Base-by-base conservation (phyloP, 140 eudicot species). In the Flaveria floridana region DNA sequence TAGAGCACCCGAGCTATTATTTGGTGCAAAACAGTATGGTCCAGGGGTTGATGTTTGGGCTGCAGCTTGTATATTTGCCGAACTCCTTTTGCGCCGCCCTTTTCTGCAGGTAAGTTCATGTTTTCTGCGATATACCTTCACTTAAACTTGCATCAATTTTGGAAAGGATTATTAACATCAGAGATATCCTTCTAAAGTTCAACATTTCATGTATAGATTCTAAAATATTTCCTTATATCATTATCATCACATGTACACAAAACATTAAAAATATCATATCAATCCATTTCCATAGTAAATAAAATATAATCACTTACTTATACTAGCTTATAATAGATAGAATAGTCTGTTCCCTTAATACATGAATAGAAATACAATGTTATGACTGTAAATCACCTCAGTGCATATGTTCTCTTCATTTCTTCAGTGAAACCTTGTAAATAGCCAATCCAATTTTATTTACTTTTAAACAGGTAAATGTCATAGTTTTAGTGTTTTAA, bases 11-110 rank as follows among this genome's bases (percentile, higher is more conserved):
- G 99, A 94, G 85, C 85, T 94, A 71, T 78, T 94, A 81, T 94
- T 90, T 88, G 99, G 99, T 73, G 92, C 96, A 41, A 94, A 90
- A 79, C 97, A 90, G 46, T 94, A 94, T 68, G 99, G 99, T 72
- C 91, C 99, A 14, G 97, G 94, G 63, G 99, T 94, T 37, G 99
- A 94, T 75, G 89, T 94, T 7, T 94, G 99, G 99, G 99, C 97
- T 82, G 99, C 99, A 16, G 99, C 99, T 78, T 90, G 99, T 80
- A 91, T 94, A 58, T 94, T 94, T 73, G 99, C 97, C 59, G 97
- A 94, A 71, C 96, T 94, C 42, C 92, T 94, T 58, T 72, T 94
- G 20, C 95, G 99, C 52, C 84, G 96, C 28, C 99, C 99, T 67
- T 94, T 94, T 78, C 82, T 94, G 71, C 99, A 90, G 92, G 99